Conservation (phyloP, 805 yeast species). For the Yarrowia hollandica region DNA sequence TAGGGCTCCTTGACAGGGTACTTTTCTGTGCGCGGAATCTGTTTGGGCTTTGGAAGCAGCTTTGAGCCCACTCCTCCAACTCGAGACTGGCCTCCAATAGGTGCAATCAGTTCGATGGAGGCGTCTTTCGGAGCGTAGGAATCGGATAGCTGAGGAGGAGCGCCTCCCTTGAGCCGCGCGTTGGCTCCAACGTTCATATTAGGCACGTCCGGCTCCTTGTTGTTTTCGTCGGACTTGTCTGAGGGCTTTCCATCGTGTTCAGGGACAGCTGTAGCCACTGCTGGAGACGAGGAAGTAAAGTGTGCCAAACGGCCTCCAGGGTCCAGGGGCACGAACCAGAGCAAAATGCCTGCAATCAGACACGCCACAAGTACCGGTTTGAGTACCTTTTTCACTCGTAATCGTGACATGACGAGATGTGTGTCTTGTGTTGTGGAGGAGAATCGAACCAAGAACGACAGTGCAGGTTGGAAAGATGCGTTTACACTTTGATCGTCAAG, state of each 20-base stretch:
- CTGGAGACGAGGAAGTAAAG: neutral
- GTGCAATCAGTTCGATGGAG: neutral
- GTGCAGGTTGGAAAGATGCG: too few species aligned
- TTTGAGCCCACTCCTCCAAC: neutral
- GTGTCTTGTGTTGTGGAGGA: too few species aligned
- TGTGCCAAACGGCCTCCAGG: neutral
- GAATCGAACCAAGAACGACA: too few species aligned
- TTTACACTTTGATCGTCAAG: neutral
- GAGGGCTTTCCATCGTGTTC: neutral
- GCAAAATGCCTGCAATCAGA: neutral
- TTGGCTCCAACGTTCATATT: conserved; percentile 12
- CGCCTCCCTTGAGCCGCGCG: conserved; percentile 12
- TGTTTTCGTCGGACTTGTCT: neutral
- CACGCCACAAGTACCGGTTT: conserved; percentile 11
- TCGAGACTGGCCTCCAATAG: conserved; percentile 4
- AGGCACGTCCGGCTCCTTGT: neutral
- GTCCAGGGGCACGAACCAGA: conserved; percentile 11
- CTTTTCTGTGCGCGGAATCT: conserved; percentile 15
- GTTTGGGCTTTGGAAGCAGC: conserved; percentile 3
- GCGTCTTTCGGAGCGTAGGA: neutral
- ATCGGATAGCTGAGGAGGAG: neutral
- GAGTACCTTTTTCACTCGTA: neutral
- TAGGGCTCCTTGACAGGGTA: conserved; percentile 3
- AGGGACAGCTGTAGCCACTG: neutral
- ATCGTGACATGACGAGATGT: neutral